Conservation (phyloP, 2,329 filamentous ascomycete species). For the Thermothelomyces thermophilus region DNA sequence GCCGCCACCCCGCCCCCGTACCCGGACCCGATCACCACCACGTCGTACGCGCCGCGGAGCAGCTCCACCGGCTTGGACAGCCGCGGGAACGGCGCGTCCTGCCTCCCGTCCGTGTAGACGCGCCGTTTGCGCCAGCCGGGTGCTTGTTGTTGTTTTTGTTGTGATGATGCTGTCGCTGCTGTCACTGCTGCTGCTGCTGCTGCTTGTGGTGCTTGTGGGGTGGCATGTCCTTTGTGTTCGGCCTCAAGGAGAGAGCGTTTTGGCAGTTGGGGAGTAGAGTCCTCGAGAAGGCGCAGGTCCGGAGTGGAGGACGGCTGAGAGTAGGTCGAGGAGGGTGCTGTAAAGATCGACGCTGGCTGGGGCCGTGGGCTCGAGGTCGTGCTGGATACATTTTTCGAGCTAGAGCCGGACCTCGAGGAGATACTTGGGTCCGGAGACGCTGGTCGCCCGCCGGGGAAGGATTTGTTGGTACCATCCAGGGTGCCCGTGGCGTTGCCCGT, state of each 20-base stretch:
- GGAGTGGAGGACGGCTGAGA: conserved; percentile 2
- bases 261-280: conserved; percentile 25
- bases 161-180: not conserved
- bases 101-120: conserved; percentile 26
- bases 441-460: conserved; percentile 1
- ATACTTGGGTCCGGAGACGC: conserved; percentile 8
- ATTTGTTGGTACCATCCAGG: not conserved
- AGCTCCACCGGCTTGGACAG: conserved; percentile 52
- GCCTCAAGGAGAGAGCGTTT: conserved; percentile 29
- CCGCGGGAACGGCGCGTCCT: conserved; percentile 38
- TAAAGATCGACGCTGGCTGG: conserved; percentile 1
- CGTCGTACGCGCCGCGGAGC: conserved; percentile 54
- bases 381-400: not conserved
- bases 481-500: conserved; percentile 9
- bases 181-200: not conserved
- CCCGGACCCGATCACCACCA: conserved; percentile 61
- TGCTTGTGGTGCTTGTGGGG: not conserved
- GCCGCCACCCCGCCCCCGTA: conserved; percentile 63
- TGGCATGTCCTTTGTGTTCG: conserved; percentile 16
- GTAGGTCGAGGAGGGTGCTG: conserved; percentile 6
- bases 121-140: conserved; percentile 10
- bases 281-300: conserved; percentile 1
- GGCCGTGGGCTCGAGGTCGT: not conserved
- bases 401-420: not conserved
- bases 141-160: not conserved